Conservation (phyloP, 2,329 filamentous ascomycete species). For the Aspergillus tamarii region DNA sequence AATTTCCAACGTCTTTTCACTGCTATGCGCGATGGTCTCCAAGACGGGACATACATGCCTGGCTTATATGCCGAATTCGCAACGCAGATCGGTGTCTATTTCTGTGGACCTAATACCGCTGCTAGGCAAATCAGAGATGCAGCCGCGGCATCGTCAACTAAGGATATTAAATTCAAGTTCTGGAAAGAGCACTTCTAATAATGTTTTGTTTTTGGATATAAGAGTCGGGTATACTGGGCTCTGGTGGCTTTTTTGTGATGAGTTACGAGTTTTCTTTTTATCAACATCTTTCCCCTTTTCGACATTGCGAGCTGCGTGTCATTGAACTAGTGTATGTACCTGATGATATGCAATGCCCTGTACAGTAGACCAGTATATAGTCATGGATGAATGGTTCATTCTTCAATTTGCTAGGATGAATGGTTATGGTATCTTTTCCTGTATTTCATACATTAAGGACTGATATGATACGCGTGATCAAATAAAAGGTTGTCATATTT, state of each 20-base stretch:
- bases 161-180: slow-evolving; percentile 90
- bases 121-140: slow-evolving; percentile 85
- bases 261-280: slow-evolving; percentile 28
- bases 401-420: not conserved
- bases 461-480: not conserved
- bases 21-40: slow-evolving; percentile 84
- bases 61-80: slow-evolving; percentile 75
- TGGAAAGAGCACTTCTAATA: slow-evolving; percentile 86
- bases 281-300: slow-evolving; percentile 2
- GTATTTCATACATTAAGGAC: not conserved
- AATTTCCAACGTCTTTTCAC: slow-evolving; percentile 81
- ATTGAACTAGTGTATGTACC: slow-evolving; percentile 9
- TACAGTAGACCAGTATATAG: slow-evolving; percentile 23
- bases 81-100: slow-evolving; percentile 95
- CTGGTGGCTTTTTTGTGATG: slow-evolving; percentile 12
- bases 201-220: not conserved
- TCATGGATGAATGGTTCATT: not conserved
- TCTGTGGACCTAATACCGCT: slow-evolving; percentile 83
- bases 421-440: not conserved
- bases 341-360: slow-evolving; percentile 16
- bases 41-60: slow-evolving; percentile 81
- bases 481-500: slow-evolving; percentile 8
- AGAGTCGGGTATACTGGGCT: not conserved
- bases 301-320: slow-evolving; percentile 5
- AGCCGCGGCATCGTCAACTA: slow-evolving; percentile 70